Evolutionary conservation across 2,329 filamentous ascomycete species (phyloP), one percentile per base, ranked within the genome.

Genomic region (Neonectria punicea): DNA sequence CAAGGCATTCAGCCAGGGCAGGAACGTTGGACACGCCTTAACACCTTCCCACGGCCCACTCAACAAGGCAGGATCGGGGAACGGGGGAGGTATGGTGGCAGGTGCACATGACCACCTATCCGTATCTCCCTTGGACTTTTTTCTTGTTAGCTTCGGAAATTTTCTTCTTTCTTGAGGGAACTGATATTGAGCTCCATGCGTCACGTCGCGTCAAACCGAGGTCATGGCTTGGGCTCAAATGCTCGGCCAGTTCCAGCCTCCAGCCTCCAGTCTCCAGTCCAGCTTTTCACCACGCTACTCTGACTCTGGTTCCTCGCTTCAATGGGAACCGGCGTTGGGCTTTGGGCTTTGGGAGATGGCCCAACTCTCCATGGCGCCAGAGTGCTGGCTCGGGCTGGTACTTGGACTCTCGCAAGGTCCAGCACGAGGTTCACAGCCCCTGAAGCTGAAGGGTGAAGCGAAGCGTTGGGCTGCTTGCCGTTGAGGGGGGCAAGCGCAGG

Each of bases 121-220:
- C 47, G 58, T 58, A 51, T 58, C 43, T 61, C 53, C 58, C 58
- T 43, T 56, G 49, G 49, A 30, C 18, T 61, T 28, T 49, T 43
- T 11, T 58, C 58, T 32, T 55, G 22, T 9, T 58, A 43, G 46
- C 58, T 30, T 54, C 58, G 47, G 50, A 47, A 53, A 22, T 53
- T 43, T 51, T 53, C 36, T 53, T 47, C 20, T 44, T 55, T 54
- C 14, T 50, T 50, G 44, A 36, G 34, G 60, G 58, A 71, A 51
- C 56, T 53, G 44, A 65, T 61, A 64, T 67, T 63, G 36, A 53
- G 58, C 62, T 72, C 68, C 68, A 72, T 73, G 58, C 62, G 63
- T 65, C 68, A 58, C 63, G 64, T 65, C 68, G 65, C 71, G 68
- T 73, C 70, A 73, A 70, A 66, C 63, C 69, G 69, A 74, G 70